Evolutionary conservation across 73 alveolate species (phyloP).

Genomic region (Effrenium voratum): DNA sequence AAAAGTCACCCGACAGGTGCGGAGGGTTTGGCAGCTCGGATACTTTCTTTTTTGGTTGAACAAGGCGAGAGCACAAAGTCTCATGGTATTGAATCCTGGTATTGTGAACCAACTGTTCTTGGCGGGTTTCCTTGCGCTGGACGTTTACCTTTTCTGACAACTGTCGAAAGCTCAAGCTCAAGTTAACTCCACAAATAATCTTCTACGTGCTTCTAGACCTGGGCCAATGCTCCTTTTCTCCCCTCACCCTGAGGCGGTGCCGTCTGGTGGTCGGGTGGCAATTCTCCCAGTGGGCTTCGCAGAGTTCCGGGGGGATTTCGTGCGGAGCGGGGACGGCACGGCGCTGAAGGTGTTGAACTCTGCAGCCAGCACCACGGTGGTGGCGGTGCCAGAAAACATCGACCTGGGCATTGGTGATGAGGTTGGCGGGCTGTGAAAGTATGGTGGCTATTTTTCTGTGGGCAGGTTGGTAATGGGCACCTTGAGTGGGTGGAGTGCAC

Average conservation of each 20-base stretch:
- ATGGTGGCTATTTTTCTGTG: no score
- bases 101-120: no score
- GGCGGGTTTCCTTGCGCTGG: not conserved
- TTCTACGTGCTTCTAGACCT: not conserved
- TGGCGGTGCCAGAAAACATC: not conserved
- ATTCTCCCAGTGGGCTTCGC: slow-evolving; percentile 20
- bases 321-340: not conserved
- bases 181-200: not conserved
- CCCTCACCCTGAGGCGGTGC: not conserved
- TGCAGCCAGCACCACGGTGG: slow-evolving; percentile 7
- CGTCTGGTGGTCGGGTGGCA: not conserved
- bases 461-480: no score
- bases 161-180: not conserved
- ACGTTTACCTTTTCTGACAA: not conserved
- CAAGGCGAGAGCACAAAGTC: not conserved
- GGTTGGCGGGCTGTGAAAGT: no score
- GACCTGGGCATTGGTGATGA: not conserved
- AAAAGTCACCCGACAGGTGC: no score
- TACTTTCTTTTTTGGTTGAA: not conserved
- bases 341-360: not conserved
- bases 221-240: not conserved
- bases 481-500: no score
- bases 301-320: not conserved
- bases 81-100: not conserved
- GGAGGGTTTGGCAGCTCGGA: not conserved